Evolutionary conservation across 2,329 filamentous ascomycete species (phyloP), one percentile per base, ranked within the genome.

Genomic region (Tolypocladium nubicola): DNA sequence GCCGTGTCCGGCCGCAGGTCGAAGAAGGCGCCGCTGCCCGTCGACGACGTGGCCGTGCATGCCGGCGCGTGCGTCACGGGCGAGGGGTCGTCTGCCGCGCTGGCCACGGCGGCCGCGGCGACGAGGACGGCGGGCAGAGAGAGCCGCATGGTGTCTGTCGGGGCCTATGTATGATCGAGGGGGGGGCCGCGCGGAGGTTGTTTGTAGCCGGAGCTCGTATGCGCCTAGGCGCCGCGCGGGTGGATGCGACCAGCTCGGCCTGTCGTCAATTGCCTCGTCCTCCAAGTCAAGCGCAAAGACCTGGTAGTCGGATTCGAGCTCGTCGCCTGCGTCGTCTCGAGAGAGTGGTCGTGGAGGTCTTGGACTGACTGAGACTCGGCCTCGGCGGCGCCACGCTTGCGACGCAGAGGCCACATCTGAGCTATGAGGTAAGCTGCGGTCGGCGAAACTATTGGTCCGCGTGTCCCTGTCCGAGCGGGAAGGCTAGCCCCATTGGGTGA

Each of bases 1-100:
- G 80, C 81, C 40, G 73, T 79, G 62, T 83, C 81, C 3, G 79
- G 77, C 33, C 81, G 75, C 54, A 85, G 71, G 61, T 85, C 82
- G 67, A 80, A 84, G 70, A 83, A 85, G 38, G 80, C 77, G 56
- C 81, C 81, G 58, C 73, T 78, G 61, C 79, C 80, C 43, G 75
- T 77, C 3, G 78, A 77, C 13, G 80, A 79, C 9, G 79, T 78
- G 0, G 81, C 81, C 9, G 81, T 84, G 65, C 82, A 85, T 38
- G 77, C 74, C 33, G 76, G 76, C 10, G 70, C 71, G 35, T 72
- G 73, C 1, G 75, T 67, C 1, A 78, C 79, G 1, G 73, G 68
- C 6, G 76, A 72, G 37, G 75, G 66, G 4, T 70, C 63, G 54
- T 73, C 65, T 26, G 73, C 69, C 43, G 73, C 66, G 58, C 65